phyloP scores from a whole-genome alignment of 2,329 filamentous ascomycete species.

The Bimuria novae-zelandiae region DNA sequence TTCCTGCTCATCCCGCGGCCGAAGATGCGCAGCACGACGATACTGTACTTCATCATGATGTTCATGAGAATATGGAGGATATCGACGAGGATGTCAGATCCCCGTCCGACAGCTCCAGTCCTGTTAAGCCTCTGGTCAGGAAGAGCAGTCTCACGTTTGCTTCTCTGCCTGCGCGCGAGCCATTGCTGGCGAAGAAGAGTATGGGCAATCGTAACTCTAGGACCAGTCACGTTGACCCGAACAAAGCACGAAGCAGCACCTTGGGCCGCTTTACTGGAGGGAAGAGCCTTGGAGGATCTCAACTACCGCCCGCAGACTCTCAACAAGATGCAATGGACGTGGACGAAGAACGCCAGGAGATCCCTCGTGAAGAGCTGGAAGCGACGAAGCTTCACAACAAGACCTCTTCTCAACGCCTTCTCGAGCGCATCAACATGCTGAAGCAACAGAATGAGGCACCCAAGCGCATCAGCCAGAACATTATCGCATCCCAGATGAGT shows the following conservation, averaged over 20 bases:
- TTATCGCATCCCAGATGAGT: slow-evolving; percentile 35
- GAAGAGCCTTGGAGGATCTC: slow-evolving; percentile 62
- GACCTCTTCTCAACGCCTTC: slow-evolving; percentile 89
- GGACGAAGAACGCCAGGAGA: slow-evolving; percentile 47
- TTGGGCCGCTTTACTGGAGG: slow-evolving; percentile 74
- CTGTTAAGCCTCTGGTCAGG: slow-evolving; percentile 74
- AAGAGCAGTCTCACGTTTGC: slow-evolving; percentile 97
- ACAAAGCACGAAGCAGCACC: slow-evolving; percentile 68
- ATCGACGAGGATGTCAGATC: slow-evolving; percentile 61
- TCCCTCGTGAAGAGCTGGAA: slow-evolving; percentile 53
- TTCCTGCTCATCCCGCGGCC: slow-evolving; percentile 28
- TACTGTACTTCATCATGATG: slow-evolving; percentile 34
- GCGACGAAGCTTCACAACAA: slow-evolving; percentile 72
- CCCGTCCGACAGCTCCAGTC: slow-evolving; percentile 72
- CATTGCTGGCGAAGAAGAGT: slow-evolving; percentile 81
- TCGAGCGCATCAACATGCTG: slow-evolving; percentile 87
- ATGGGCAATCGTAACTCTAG: slow-evolving; percentile 73
- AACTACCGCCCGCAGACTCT: slow-evolving; percentile 36
- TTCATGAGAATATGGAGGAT: slow-evolving; percentile 46
- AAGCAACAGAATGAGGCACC: slow-evolving; percentile 53
- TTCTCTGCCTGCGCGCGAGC: slow-evolving; percentile 87
- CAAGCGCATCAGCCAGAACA: slow-evolving; percentile 45
- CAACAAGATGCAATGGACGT: slow-evolving; percentile 59
- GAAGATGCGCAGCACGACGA: slow-evolving; percentile 35
- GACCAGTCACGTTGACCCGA: slow-evolving; percentile 75